Base-by-base conservation (phyloP, 2,329 filamentous ascomycete species). In the Kalaharituber pfeilii region DNA sequence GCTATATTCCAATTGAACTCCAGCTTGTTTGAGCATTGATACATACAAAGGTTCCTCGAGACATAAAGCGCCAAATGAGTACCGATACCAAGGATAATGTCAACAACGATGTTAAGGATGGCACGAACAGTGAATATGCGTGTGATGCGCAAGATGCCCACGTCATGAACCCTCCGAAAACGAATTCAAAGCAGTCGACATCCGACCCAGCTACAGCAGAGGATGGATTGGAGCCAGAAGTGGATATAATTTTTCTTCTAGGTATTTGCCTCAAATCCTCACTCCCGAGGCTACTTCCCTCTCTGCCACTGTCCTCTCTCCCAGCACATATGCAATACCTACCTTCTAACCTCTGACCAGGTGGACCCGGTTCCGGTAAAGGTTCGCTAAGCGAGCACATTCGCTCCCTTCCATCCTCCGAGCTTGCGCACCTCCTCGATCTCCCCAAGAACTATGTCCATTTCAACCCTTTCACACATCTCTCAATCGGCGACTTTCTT, bases 141-240 rank as follows among this genome's bases (percentile, higher is more conserved):
- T 13, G 18, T 53, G n/a, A 11, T 44, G 49, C 8, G 45, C 30
- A 51, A 51, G 22, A 18, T n/a, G n/a, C n/a, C n/a, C n/a, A n/a
- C n/a, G n/a, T n/a, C n/a, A 51, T 20, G 22, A 61, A 56, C 39
- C 49, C 13, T 55, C 26, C 33, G 36, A 50, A 45, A 51, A 53
- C n/a, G 57, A 50, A 50, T 53, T 33, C 22, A 47, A 52, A 2
- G 20, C 60, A 28, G 53, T 51, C 20, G 60, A 61, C 39, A 24
- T 56, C 2, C 53, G 56, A 18, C 28, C 54, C 5, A 29, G n/a
- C n/a, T n/a, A n/a, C n/a, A n/a, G n/a, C 29, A 39, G 29, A 57
- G 6, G 50, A 44, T 9, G 51, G 58, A 55, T 22, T 54, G 13
- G 1, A 45, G 18, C 49, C 59, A 8, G 30, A 60, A 7, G 28